Conservation (phyloP, 768 basidiomycete species). For the Tylopilus subfusipes region DNA sequence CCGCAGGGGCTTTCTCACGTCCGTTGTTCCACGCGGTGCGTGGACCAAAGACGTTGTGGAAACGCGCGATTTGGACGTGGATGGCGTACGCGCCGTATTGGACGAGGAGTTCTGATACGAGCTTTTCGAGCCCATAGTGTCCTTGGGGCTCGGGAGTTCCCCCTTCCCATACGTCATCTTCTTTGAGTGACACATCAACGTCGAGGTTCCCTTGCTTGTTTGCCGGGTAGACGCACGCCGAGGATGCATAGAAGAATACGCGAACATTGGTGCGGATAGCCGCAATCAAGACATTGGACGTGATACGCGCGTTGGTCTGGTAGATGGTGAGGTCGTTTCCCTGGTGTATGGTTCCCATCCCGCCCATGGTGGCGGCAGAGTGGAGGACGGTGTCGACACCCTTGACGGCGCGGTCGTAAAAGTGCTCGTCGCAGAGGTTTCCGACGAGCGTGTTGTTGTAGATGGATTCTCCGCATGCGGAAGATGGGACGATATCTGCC, state of each 20-base stretch:
- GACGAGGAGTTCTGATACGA: slow-evolving; percentile 46
- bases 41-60: slow-evolving; percentile 60
- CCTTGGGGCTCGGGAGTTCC: slow-evolving; percentile 46
- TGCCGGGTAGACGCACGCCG: slow-evolving; percentile 56
- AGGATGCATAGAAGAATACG: slow-evolving; percentile 53
- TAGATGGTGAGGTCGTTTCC: slow-evolving; percentile 50
- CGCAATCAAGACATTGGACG: slow-evolving; percentile 43
- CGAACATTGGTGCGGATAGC: slow-evolving; percentile 37
- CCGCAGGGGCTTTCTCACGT: slow-evolving; percentile 57
- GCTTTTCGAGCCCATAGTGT: slow-evolving; percentile 59
- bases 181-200: slow-evolving; percentile 43
- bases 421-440: slow-evolving; percentile 42
- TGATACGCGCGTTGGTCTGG: slow-evolving; percentile 47
- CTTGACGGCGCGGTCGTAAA: slow-evolving; percentile 37
- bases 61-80: slow-evolving; percentile 46
- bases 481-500: slow-evolving; percentile 36
- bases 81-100: slow-evolving; percentile 31
- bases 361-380: slow-evolving; percentile 61
- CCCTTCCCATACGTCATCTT: slow-evolving; percentile 42
- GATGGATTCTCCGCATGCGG: slow-evolving; percentile 20
- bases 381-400: slow-evolving; percentile 48
- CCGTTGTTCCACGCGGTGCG: slow-evolving; percentile 51
- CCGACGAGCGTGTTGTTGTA: slow-evolving; percentile 40
- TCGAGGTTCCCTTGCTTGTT: slow-evolving; percentile 34
- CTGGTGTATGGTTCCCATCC: slow-evolving; percentile 59